phyloP scores from a whole-genome alignment of 148 eudicot genomes.

The Camellia granthamiana region DNA sequence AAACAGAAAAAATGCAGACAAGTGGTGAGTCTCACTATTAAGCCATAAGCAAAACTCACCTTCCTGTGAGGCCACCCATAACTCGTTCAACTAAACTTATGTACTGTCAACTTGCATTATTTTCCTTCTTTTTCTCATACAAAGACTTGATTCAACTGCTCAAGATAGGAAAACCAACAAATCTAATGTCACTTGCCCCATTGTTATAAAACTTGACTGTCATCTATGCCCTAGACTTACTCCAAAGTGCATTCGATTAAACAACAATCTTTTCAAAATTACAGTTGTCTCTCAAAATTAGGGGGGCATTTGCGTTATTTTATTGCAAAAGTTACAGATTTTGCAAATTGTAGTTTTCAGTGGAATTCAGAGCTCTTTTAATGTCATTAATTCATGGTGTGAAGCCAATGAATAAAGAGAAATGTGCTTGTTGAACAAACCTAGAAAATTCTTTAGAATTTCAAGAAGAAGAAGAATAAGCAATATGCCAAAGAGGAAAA shows the following conservation, averaged over 20 bases:
- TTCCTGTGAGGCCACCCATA: neutral
- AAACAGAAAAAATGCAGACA: neutral
- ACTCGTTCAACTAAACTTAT: neutral
- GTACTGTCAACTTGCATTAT: neutral
- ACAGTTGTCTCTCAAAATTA: neutral
- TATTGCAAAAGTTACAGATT: neutral
- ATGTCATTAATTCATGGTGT: neutral
- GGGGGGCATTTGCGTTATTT: neutral
- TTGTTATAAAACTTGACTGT: neutral
- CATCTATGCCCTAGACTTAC: neutral
- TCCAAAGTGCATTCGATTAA: neutral
- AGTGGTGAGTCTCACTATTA: neutral
- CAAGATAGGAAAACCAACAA: neutral
- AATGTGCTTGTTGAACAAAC: no score
- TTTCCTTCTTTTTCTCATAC: neutral
- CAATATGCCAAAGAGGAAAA: no score
- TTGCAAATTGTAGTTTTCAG: neutral
- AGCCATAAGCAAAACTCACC: neutral
- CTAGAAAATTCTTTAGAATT: no score
- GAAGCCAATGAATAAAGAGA: no score
- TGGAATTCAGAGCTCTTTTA: no score
- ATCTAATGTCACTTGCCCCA: neutral
- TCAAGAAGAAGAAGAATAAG: no score
- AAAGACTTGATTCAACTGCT: neutral
- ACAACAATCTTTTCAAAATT: neutral